Percentiles rank a stretch among this genome's conserved stretches.
Conservation (phyloP, 2,329 filamentous ascomycete genomes). For the Penicillium fuscoglaucum region DNA sequence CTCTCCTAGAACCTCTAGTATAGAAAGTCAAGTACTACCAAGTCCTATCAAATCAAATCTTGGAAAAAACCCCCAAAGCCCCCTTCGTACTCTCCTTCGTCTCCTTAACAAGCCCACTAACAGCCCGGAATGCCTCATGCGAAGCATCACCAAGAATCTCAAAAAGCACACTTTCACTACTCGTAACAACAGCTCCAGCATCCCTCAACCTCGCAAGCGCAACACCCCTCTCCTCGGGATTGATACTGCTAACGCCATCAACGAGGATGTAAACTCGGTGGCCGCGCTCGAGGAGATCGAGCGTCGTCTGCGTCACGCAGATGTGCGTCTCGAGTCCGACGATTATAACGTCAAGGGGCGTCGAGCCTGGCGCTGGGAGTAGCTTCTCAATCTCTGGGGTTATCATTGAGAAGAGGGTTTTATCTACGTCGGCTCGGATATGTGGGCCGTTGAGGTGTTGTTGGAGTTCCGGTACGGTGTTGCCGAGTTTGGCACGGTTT, state of each 20-base stretch:
- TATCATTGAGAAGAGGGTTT: slow-evolving; percentile 88
- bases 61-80: slow-evolving; percentile 66
- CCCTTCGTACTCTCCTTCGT: slow-evolving; percentile 68
- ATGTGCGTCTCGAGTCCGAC: slow-evolving; percentile 94
- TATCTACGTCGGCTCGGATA: slow-evolving; percentile 66
- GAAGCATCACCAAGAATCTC: slow-evolving; percentile 83
- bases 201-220: slow-evolving; percentile 73
- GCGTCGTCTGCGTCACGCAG: slow-evolving; percentile 87
- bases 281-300: slow-evolving; percentile 73
- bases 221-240: slow-evolving; percentile 75
- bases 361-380: slow-evolving; percentile 34
- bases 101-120: slow-evolving; percentile 79
- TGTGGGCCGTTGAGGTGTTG: slow-evolving; percentile 48
- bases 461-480: slow-evolving; percentile 73
- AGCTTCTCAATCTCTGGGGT: slow-evolving; percentile 63
- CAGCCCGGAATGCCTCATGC: slow-evolving; percentile 66
- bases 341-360: slow-evolving; percentile 65
- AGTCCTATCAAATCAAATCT: slow-evolving; percentile 43
- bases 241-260: slow-evolving; percentile 86
- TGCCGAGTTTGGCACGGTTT: slow-evolving; percentile 73
- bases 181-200: slow-evolving; percentile 77
- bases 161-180: slow-evolving; percentile 86
- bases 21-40: too few species aligned
- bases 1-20: background rate
- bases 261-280: slow-evolving; percentile 84